A percentile compares a stretch with the other conserved stretches of the same genome.
These are phyloP conservation scores for Diaporthe citri DNA, from an alignment of 2,329 filamentous ascomycete genomes.

Conservation along the genomic window DNA sequence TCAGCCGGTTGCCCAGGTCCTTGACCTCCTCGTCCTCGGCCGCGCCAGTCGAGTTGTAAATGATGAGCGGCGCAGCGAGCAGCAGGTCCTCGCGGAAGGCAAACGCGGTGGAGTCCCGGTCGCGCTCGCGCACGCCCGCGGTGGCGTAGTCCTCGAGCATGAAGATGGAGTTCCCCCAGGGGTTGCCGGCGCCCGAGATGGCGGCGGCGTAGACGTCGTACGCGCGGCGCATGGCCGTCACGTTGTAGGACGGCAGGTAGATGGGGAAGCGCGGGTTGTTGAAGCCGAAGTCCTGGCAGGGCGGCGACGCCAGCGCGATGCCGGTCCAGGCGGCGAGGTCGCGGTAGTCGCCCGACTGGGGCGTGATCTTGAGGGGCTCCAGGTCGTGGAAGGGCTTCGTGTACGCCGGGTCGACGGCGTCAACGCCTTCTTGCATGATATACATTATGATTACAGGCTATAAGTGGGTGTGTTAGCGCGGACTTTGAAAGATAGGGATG, in stretches of 20 bases:
- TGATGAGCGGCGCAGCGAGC: constrained; percentile 54
- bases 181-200: constrained; percentile 50
- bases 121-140: constrained; percentile 56
- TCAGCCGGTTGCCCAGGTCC: constrained; percentile 53
- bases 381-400: constrained; percentile 58
- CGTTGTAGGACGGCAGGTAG: constrained; percentile 46
- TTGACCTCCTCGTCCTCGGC: constrained; percentile 51
- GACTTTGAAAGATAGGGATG: neutral
- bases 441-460: constrained; percentile 57
- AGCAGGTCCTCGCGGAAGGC: constrained; percentile 55
- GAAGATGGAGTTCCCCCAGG: constrained; percentile 55
- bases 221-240: constrained; percentile 49
- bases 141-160: constrained; percentile 69
- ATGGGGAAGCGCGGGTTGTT: constrained; percentile 51
- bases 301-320: constrained; percentile 51
- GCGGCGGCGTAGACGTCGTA: constrained; percentile 52
- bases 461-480: neutral
- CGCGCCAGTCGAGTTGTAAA: constrained; percentile 50
- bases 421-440: constrained; percentile 58
- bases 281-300: constrained; percentile 57
- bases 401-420: constrained; percentile 54
- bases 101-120: constrained; percentile 56
- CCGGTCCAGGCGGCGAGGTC: constrained; percentile 60
- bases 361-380: constrained; percentile 50
- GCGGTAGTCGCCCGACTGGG: constrained; percentile 55